Conservation (phyloP, 345 rosid genomes). For the Citrus australasica region DNA sequence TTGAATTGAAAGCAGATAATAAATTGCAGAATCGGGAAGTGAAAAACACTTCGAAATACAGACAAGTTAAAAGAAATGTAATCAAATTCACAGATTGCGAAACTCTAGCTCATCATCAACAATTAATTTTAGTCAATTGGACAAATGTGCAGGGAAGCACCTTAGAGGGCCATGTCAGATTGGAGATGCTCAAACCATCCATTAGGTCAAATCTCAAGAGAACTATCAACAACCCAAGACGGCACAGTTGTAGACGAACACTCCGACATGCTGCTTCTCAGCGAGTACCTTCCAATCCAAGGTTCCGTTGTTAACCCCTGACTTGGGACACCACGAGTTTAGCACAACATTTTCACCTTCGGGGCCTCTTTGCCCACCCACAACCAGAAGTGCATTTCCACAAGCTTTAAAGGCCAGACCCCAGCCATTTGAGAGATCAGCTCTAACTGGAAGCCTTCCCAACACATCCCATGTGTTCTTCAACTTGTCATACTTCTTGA, state of each 20-base stretch:
- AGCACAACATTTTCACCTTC: constrained; percentile 69
- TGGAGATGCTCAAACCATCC: constrained; percentile 20
- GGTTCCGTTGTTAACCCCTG: constrained; percentile 50
- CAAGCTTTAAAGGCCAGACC: constrained; percentile 88
- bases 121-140: constrained; percentile 29
- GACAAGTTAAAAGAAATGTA: constrained; percentile 4
- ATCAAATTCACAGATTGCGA: constrained; percentile 12
- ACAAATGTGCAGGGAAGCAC: constrained; percentile 30
- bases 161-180: constrained; percentile 28
- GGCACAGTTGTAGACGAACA: constrained; percentile 83
- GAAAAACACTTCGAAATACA: constrained; percentile 10
- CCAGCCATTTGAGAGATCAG: constrained; percentile 82
- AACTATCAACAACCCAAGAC: constrained; percentile 69
- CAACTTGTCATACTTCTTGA: constrained; percentile 64
- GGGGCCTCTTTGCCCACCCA: constrained; percentile 69
- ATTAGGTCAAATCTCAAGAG: constrained; percentile 26
- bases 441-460: constrained; percentile 76
- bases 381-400: constrained; percentile 56
- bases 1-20: constrained; percentile 15
- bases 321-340: constrained; percentile 72
- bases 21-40: constrained; percentile 15
- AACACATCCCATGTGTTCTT: constrained; percentile 65
- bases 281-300: constrained; percentile 82
- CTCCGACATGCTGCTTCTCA: constrained; percentile 69
- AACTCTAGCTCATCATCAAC: constrained; percentile 23